phyloP scores from a whole-genome alignment of 352 stramenopile species.

The Sclerospora graminicola region DNA sequence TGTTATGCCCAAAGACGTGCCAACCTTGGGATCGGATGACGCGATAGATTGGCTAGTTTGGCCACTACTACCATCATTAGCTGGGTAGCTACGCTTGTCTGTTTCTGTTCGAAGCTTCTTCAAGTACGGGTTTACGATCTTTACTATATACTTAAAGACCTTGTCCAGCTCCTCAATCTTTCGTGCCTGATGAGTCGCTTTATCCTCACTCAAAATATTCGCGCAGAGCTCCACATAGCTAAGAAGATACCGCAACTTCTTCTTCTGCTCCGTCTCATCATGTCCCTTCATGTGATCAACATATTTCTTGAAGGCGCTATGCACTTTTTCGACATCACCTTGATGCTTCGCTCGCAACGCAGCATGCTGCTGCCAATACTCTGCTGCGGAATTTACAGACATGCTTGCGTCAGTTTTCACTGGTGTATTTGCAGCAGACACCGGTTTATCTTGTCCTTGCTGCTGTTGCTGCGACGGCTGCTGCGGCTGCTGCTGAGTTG shows the following conservation, averaged over 20 bases:
- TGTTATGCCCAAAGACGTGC: slow-evolving; percentile 3
- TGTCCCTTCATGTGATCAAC: slow-evolving; percentile 85
- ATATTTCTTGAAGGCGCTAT: slow-evolving; percentile 83
- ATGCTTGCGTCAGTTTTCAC: slow-evolving; percentile 18
- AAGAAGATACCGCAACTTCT: slow-evolving; percentile 76
- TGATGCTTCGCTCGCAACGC: slow-evolving; percentile 72
- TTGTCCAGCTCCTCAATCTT: slow-evolving; percentile 80
- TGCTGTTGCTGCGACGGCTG: slow-evolving; percentile 14
- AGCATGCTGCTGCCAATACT: slow-evolving; percentile 75
- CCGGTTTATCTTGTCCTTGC: slow-evolving; percentile 9
- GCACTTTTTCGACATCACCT: slow-evolving; percentile 73
- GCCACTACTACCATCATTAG: slow-evolving; percentile 2
- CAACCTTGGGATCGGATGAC: slow-evolving; percentile 3
- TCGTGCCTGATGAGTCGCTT: slow-evolving; percentile 49
- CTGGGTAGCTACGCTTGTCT: slow-evolving; percentile 46
- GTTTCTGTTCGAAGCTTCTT: slow-evolving; percentile 82
- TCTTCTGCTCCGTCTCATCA: slow-evolving; percentile 82
- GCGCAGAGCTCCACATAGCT: slow-evolving; percentile 79
- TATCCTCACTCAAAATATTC: slow-evolving; percentile 68
- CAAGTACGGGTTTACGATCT: slow-evolving; percentile 81
- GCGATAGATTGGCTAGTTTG: slow-evolving; percentile 5
- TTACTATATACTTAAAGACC: slow-evolving; percentile 86
- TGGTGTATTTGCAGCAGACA: slow-evolving; percentile 6
- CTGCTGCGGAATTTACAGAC: slow-evolving; percentile 32
- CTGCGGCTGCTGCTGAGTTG: slow-evolving; percentile 12